Evolutionary conservation across 2,329 filamentous ascomycete species (phyloP), one percentile per base, ranked within the genome.

Genomic region (Nakataea oryzae): DNA sequence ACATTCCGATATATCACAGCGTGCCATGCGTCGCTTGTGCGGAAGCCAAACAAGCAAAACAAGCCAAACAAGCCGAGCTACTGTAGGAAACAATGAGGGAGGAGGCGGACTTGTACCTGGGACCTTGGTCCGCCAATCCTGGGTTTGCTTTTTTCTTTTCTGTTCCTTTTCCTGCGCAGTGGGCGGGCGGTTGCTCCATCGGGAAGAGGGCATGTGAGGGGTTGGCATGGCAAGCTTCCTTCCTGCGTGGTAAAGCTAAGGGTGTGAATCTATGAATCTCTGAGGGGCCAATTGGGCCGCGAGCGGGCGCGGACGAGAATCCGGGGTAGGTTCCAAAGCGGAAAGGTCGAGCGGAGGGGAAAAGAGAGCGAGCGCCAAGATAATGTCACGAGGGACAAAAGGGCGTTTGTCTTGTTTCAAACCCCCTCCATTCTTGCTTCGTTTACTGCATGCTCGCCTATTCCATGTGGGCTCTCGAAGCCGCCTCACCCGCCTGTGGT

Each of bases 371-470:
- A 41, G 34, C 34, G 34, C 13, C 34, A 8, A 41, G 34, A 41
- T 4, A 3, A 14, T 14, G 21, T 8, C 34, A 32, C 8, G 30
- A 32, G 30, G 30, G 30, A 32, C n/a, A n/a, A n/a, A 3, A 47
- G 57, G n/a, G 24, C 30, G 14, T 28, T 26, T 57, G 3, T 27
- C 24, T 5, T 27, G 4, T 26, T 55, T 27, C 8, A 47, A 47
- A 47, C 24, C 26, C 11, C 26, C 17, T 3, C 26, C 47, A 28
- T 8, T 21, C 21, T 3, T 29, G 3, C 3, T n/a, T n/a, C 13
- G 3, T 50, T n/a, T 4, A 9, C 9, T n/a, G 1, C 9, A 5
- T n/a, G 2, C 24, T 50, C 5, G 7, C 2, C 3, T 1, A 2
- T 8, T 24, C 41, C 41, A n/a, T 24, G 3, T 30, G 14, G 5